These are phyloP conservation scores for Plantago elongata DNA, from an alignment of 257 asterid genomes.

Conservation along the genomic window DNA sequence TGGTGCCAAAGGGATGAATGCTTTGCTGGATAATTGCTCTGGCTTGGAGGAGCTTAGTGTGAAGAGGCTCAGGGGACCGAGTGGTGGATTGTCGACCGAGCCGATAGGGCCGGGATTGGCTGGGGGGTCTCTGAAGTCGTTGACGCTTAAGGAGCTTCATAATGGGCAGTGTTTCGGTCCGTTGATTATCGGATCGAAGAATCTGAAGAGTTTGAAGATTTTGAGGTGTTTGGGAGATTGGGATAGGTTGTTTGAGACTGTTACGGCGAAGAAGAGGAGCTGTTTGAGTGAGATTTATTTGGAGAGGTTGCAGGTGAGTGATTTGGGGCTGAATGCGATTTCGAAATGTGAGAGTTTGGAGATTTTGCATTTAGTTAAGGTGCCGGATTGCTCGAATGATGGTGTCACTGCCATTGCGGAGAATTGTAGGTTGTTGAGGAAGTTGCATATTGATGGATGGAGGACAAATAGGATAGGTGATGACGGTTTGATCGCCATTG, in stretches of 20 bases:
- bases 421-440: conserved; percentile 70
- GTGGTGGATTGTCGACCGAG: conserved; percentile 49
- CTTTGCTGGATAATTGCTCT: conserved; percentile 53
- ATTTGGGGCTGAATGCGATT: conserved; percentile 54
- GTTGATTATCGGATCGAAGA: conserved; percentile 47
- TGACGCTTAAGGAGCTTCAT: conserved; percentile 70
- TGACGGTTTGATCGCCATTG: conserved; percentile 60
- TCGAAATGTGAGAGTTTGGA: conserved; percentile 57
- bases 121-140: conserved; percentile 45
- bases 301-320: conserved; percentile 79
- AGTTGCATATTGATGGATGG: conserved; percentile 93
- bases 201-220: conserved; percentile 58
- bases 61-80: conserved; percentile 65
- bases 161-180: conserved; percentile 77
- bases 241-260: conserved; percentile 57
- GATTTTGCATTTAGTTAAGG: conserved; percentile 67
- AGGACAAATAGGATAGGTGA: conserved; percentile 82
- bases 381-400: conserved; percentile 62
- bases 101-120: conserved; percentile 69
- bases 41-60: conserved; percentile 68
- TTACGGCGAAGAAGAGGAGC: conserved; percentile 37
- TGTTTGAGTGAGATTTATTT: conserved; percentile 65
- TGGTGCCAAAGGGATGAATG: conserved; percentile 85
- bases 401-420: conserved; percentile 70
- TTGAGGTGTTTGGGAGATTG: conserved; percentile 78